Conservation (phyloP, 345 rosid species). For the Bruguiera parviflora region DNA sequence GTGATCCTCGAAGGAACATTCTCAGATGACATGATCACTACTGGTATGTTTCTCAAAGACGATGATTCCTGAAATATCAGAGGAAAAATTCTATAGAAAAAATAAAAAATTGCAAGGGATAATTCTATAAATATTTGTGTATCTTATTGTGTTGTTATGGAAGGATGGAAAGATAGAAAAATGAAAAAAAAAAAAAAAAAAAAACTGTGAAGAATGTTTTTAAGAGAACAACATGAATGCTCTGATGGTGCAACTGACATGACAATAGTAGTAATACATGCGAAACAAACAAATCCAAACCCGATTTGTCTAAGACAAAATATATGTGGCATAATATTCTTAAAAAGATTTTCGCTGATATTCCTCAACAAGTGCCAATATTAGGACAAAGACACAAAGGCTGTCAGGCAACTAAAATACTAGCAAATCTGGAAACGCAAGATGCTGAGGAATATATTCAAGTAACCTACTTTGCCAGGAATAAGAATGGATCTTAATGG, state of each 20-base stretch:
- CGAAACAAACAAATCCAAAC: conserved; percentile 19
- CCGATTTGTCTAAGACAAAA: conserved; percentile 9
- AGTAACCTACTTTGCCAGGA: conserved; percentile 16
- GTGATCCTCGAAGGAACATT: conserved; percentile 67
- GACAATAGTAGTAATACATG: conserved; percentile 1
- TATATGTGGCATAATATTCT: conserved; percentile 33
- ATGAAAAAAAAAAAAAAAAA: too few relatives aligned
- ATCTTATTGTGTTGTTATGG: too few relatives aligned
- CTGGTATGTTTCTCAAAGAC: conserved; percentile 57
- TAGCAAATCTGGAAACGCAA: not conserved
- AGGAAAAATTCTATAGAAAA: not conserved
- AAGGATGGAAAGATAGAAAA: too few relatives aligned
- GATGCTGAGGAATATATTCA: not conserved
- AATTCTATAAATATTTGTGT: too few relatives aligned
- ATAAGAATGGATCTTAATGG: conserved; percentile 11
- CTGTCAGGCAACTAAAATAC: conserved; percentile 4
- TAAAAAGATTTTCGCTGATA: conserved; percentile 19
- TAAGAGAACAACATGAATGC: not conserved
- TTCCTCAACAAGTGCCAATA: conserved; percentile 23
- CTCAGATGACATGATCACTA: conserved; percentile 78
- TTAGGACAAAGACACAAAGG: conserved; percentile 1
- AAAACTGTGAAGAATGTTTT: not conserved
- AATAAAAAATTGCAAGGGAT: too few relatives aligned
- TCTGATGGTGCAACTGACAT: not conserved
- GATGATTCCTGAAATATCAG: conserved; percentile 50